Conservation (phyloP, 1,284 basidiomycete genomes). For the Pholiota adiposa region DNA sequence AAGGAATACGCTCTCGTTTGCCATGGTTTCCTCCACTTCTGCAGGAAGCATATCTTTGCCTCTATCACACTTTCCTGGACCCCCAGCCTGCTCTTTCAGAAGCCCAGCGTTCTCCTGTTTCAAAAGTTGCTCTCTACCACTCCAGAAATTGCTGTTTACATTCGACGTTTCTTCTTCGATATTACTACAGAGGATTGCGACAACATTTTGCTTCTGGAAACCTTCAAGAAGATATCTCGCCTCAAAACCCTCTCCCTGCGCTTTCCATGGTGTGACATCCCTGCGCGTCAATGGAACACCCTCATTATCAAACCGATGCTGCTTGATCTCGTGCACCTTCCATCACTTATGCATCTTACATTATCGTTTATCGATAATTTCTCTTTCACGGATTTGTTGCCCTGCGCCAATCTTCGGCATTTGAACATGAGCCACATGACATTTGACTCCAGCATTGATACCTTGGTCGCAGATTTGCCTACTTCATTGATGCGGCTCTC, state of each 20-base stretch:
- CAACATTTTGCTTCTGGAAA: not conserved
- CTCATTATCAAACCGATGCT: conserved; percentile 4
- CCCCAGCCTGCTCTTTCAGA: too few relatives aligned
- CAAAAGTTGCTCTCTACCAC: too few relatives aligned
- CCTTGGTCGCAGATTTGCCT: not conserved
- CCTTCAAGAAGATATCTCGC: conserved; percentile 2
- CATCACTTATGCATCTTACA: conserved; percentile 8
- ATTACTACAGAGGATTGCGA: not conserved
- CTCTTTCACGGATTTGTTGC: conserved; percentile 6
- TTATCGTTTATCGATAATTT: conserved; percentile 4
- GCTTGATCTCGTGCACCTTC: conserved; percentile 12
- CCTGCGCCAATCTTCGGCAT: conserved; percentile 6
- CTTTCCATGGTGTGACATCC: too few relatives aligned
- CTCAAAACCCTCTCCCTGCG: conserved; percentile 4
- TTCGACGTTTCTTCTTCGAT: too few relatives aligned
- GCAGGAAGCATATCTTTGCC: too few relatives aligned
- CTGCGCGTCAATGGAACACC: conserved; percentile 8
- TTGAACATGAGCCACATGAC: not conserved
- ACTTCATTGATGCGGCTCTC: not conserved
- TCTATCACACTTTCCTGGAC: too few relatives aligned
- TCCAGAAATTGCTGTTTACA: too few relatives aligned
- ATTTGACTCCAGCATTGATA: not conserved
- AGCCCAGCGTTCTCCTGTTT: too few relatives aligned
- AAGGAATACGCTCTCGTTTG: too few relatives aligned
- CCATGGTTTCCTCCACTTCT: too few relatives aligned